phyloP scores from a whole-genome alignment of 495 filamentous ascomycete species.

The Cercophora scortea region DNA sequence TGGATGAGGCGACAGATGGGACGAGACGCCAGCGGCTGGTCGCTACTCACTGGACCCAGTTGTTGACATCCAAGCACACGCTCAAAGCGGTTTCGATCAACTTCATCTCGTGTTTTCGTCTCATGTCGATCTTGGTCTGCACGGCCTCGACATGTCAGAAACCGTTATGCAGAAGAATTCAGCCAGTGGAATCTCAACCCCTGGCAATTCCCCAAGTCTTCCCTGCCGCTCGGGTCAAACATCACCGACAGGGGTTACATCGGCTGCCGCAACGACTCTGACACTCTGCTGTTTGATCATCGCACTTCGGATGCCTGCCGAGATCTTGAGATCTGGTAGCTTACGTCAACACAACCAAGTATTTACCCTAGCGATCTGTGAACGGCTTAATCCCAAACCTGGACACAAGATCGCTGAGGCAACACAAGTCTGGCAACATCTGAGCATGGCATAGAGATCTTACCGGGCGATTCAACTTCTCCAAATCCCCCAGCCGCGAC shows the following conservation, averaged over 20 bases:
- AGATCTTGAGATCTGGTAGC: background rate
- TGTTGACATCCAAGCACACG: background rate
- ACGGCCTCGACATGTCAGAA: background rate
- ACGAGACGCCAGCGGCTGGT: background rate
- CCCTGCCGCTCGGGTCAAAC: background rate
- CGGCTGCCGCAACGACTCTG: background rate
- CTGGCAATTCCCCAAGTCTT: background rate
- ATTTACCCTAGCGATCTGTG: too few species aligned
- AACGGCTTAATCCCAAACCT: too few species aligned
- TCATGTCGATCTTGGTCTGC: background rate
- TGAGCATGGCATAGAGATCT: too few species aligned
- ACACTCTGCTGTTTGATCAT: background rate
- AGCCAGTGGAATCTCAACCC: background rate
- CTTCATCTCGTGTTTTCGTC: background rate
- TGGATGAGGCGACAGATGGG: background rate
- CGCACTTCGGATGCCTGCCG: background rate
- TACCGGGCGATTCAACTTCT: too few species aligned
- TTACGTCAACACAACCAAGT: too few species aligned
- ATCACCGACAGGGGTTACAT: background rate
- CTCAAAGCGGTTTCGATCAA: background rate
- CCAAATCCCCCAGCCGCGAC: too few species aligned
- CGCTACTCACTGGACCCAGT: background rate
- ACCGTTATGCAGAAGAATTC: too few species aligned
- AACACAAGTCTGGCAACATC: too few species aligned
- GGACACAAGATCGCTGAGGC: too few species aligned